phyloP scores from a whole-genome alignment of 2,329 filamentous ascomycete genomes.

The Neospermospora avenae region DNA sequence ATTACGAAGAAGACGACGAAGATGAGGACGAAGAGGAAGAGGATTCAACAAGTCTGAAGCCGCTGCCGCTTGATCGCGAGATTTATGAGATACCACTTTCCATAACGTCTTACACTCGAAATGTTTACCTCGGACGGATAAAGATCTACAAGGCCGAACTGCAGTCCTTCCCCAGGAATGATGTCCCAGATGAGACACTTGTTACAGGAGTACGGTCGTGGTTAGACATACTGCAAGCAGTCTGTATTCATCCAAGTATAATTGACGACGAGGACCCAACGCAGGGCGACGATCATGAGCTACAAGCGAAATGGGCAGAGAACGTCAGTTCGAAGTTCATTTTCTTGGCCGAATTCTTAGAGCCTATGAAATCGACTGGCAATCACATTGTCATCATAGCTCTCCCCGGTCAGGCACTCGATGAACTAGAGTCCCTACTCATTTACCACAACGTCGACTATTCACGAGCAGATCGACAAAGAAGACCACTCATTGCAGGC shows the following conservation, averaged over 20 bases:
- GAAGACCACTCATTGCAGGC: slow-evolving; percentile 23
- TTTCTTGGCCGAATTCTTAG: slow-evolving; percentile 55
- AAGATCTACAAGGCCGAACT: slow-evolving; percentile 43
- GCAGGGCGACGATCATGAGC: slow-evolving; percentile 37
- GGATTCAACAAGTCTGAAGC: not conserved
- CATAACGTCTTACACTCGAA: slow-evolving; percentile 50
- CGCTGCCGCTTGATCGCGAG: slow-evolving; percentile 22
- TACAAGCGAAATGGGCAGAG: slow-evolving; percentile 49
- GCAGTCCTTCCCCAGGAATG: slow-evolving; percentile 47
- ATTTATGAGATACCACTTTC: slow-evolving; percentile 56
- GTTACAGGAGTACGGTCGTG: slow-evolving; percentile 49
- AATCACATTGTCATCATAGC: slow-evolving; percentile 53
- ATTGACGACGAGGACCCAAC: slow-evolving; percentile 44
- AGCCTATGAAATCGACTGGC: slow-evolving; percentile 41
- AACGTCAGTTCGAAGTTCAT: slow-evolving; percentile 58
- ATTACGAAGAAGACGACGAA: not conserved
- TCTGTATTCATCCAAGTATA: slow-evolving; percentile 57
- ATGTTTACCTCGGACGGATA: slow-evolving; percentile 50
- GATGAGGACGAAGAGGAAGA: not conserved
- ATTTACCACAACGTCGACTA: slow-evolving; percentile 39
- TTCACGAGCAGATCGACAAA: slow-evolving; percentile 28
- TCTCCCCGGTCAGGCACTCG: slow-evolving; percentile 47
- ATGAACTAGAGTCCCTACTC: slow-evolving; percentile 51
- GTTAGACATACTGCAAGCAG: slow-evolving; percentile 48
- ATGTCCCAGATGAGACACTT: slow-evolving; percentile 40